A percentile compares a stretch with the other conserved stretches of the same genome.
These are phyloP conservation scores for Mortierella sp. DNA, from an alignment of 371 early-diverging fungal species.

Conservation along the genomic window DNA sequence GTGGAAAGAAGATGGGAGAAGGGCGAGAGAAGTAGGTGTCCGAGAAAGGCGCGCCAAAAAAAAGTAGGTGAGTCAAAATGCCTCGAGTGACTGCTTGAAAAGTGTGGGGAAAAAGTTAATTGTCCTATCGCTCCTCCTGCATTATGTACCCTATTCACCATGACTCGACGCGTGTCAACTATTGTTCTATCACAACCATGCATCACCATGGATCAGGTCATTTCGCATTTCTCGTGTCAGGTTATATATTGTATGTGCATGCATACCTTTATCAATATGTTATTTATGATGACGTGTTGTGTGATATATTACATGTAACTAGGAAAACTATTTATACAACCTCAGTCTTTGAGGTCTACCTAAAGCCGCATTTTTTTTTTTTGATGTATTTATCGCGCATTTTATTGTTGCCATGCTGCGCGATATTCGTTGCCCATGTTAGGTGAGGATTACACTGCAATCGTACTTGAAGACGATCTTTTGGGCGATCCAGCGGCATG, in stretches of 20 bases:
- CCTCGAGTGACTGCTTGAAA: conserved; percentile 2
- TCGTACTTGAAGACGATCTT: conserved; percentile 20
- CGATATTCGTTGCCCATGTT: not conserved
- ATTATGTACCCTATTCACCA: not conserved
- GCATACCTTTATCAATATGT: not conserved
- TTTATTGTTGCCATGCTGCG: not conserved
- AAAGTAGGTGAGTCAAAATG: conserved; percentile 7
- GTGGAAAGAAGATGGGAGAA: not conserved
- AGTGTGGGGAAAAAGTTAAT: conserved; percentile 9
- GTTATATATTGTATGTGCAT: not conserved
- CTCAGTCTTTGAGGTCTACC: not conserved
- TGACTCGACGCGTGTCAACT: not conserved
- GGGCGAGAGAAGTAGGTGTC: not conserved
- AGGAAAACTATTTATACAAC: not conserved
- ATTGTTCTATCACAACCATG: not conserved
- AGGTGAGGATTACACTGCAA: not conserved
- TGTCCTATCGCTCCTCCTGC: not conserved
- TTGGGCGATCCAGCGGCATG: conserved; percentile 1
- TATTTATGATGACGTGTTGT: not conserved
- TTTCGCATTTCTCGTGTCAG: not conserved
- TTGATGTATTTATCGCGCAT: not conserved
- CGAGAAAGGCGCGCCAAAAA: not conserved
- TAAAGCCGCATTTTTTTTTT: not conserved
- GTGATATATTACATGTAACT: not conserved
- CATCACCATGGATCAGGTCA: not conserved